Base-by-base conservation (phyloP, 192 early-diverging fungal species). In the Coemansia javaensis region DNA sequence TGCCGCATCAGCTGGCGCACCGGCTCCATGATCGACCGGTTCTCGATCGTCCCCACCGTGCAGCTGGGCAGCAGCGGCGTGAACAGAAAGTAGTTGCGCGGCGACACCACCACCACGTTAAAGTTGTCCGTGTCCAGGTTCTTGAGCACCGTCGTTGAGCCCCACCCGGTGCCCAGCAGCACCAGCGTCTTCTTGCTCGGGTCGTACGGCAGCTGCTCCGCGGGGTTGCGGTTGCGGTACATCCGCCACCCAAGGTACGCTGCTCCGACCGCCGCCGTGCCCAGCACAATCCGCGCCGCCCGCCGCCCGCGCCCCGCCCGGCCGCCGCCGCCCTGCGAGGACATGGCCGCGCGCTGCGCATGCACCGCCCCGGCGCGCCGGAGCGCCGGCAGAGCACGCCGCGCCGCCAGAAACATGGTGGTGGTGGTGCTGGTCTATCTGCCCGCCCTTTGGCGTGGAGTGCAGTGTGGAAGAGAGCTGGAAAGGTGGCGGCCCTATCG, bases 81-180 rank as follows among this genome's bases (percentile, higher is more conserved):
- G 65, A 82, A 84, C 49, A 95, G 72, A 64, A 95, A 95, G 67
- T 93, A 95, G 77, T 91, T 93, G 46, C 88, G 78, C 44, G 90
- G 88, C 17, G 82, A 85, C 10, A 89, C 81, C 2, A 88, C 75
- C 1, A 76, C 79, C 18, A 90, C 88, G 47, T 90, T 90, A 59
- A 82, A 90, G 63, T 90, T 75, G 31, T 81, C 79, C 0, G 88
- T 88, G 48, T 90, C 84, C 43, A 90, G 63, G 40, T 77, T 79
- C 62, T 87, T 84, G 51, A 90, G 66, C 36, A 90, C 44, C 0
- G 88, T 63, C 2, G 67, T 63, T 7, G 60, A 53, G 3, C 67
- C 67, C 67, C 67, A 70, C 24, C 67, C 67, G 0, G 67, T 70
- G 20, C 67, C 67, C 43, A 70, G 32, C 17, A 70, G 54, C 25